phyloP scores from a whole-genome alignment of 805 yeast species.

The Starmerella powellii region DNA sequence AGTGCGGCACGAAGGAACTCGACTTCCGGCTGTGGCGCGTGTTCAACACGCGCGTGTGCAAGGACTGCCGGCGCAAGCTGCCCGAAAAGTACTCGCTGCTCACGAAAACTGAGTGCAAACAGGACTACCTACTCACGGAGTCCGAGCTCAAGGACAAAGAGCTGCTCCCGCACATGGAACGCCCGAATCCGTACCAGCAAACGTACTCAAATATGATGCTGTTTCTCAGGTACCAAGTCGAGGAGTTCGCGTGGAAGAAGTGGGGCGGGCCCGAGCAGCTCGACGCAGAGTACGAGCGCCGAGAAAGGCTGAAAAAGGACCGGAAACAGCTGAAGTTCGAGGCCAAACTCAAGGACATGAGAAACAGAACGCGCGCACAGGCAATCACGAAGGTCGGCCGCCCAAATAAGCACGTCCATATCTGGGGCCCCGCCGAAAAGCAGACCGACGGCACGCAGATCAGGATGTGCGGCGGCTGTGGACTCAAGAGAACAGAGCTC shows the following conservation, averaged over 20 bases:
- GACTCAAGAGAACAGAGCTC: constrained; percentile 20
- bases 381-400: constrained; percentile 57
- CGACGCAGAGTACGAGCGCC: constrained; percentile 82
- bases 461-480: constrained; percentile 21
- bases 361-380: constrained; percentile 85
- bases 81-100: constrained; percentile 85
- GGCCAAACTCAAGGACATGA: constrained; percentile 70
- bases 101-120: constrained; percentile 90
- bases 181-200: constrained; percentile 87
- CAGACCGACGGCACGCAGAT: constrained; percentile 17
- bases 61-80: constrained; percentile 51
- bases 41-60: constrained; percentile 67
- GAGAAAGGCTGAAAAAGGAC: constrained; percentile 60
- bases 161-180: constrained; percentile 64
- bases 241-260: constrained; percentile 78
- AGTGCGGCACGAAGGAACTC: constrained; percentile 70
- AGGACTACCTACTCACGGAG: constrained; percentile 85
- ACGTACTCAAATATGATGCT: constrained; percentile 88
- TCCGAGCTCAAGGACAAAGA: constrained; percentile 69
- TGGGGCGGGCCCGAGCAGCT: constrained; percentile 88
- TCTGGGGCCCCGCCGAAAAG: constrained; percentile 40
- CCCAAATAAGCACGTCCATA: constrained; percentile 52
- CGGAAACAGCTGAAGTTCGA: constrained; percentile 71
- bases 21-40: constrained; percentile 58
- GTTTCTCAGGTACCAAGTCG: constrained; percentile 82